These are phyloP conservation scores for Eucalyptus fibrosa DNA, from an alignment of 345 rosid genomes.

Conservation along the genomic window DNA sequence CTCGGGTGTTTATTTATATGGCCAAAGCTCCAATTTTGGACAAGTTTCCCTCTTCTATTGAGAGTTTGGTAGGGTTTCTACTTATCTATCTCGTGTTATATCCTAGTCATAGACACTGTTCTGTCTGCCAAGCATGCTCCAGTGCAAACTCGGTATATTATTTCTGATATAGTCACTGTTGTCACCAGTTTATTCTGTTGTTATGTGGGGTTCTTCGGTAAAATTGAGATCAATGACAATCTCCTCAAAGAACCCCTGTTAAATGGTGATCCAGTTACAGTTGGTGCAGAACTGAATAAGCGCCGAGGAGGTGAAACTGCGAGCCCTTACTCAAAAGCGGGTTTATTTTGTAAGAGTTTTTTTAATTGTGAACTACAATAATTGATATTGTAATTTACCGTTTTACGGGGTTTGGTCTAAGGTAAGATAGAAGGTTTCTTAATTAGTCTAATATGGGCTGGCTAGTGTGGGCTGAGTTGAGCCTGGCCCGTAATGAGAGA, in stretches of 20 bases:
- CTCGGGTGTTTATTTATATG: conserved; percentile 13
- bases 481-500: too few species aligned
- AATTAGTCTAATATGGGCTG: too few species aligned
- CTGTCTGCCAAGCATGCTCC: background rate
- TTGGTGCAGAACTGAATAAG: background rate
- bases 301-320: conserved; percentile 1
- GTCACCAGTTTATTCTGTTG: conserved; percentile 26
- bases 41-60: conserved; percentile 15
- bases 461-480: too few species aligned
- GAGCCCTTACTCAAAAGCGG: conserved; percentile 3
- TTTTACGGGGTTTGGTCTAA: too few species aligned
- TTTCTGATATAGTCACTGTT: background rate
- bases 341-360: too few species aligned
- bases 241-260: conserved; percentile 18
- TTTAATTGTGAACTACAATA: too few species aligned
- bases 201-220: conserved; percentile 28
- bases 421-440: too few species aligned
- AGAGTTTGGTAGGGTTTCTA: conserved; percentile 49
- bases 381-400: too few species aligned
- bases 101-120: conserved; percentile 17
- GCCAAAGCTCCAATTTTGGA: conserved; percentile 1
- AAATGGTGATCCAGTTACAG: background rate
- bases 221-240: conserved; percentile 5
- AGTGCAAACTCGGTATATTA: background rate
- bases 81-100: conserved; percentile 22